Conservation (phyloP, 108 stramenopile species). For the Fragilaria radians region DNA sequence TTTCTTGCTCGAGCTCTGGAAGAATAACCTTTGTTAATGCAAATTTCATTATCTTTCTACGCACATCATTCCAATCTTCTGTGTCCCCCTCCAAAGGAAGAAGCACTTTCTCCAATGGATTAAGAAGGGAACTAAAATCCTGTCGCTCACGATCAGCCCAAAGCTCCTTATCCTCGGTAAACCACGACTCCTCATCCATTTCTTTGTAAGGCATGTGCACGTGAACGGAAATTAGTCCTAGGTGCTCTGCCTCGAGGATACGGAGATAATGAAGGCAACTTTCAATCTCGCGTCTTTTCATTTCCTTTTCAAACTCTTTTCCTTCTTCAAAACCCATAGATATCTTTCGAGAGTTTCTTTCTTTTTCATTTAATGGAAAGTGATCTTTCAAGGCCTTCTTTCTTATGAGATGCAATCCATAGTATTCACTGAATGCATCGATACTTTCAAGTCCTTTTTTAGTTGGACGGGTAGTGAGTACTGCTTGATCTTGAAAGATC, state of each 20-base stretch:
- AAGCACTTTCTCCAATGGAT: slow-evolving; percentile 59
- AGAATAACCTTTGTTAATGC: slow-evolving; percentile 71
- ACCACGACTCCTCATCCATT: slow-evolving; percentile 45
- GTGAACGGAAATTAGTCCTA: slow-evolving; percentile 51
- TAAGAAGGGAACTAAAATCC: slow-evolving; percentile 42
- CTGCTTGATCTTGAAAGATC: slow-evolving; percentile 59
- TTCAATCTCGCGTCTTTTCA: slow-evolving; percentile 46
- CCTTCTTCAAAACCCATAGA: slow-evolving; percentile 49
- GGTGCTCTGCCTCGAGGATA: slow-evolving; percentile 76
- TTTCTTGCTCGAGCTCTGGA: slow-evolving; percentile 79
- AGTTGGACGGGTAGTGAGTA: slow-evolving; percentile 78
- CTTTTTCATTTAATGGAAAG: slow-evolving; percentile 61
- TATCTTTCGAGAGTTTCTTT: slow-evolving; percentile 32
- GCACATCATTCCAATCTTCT: slow-evolving; percentile 74
- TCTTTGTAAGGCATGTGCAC: slow-evolving; percentile 61
- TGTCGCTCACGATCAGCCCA: slow-evolving; percentile 51
- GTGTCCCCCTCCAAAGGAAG: slow-evolving; percentile 63
- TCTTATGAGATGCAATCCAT: slow-evolving; percentile 76
- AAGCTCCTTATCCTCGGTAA: slow-evolving; percentile 30
- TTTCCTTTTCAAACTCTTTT: slow-evolving; percentile 55
- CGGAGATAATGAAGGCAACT: slow-evolving; percentile 78
- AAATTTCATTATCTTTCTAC: slow-evolving; percentile 61
- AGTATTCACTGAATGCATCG: slow-evolving; percentile 83
- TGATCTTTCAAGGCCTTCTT: slow-evolving; percentile 77
- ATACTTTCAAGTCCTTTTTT: slow-evolving; percentile 66